Percentiles rank a stretch among this genome's conserved stretches.
phyloP scores from a whole-genome alignment of 208 protist genomes.

The Angomonas ambiguus region DNA sequence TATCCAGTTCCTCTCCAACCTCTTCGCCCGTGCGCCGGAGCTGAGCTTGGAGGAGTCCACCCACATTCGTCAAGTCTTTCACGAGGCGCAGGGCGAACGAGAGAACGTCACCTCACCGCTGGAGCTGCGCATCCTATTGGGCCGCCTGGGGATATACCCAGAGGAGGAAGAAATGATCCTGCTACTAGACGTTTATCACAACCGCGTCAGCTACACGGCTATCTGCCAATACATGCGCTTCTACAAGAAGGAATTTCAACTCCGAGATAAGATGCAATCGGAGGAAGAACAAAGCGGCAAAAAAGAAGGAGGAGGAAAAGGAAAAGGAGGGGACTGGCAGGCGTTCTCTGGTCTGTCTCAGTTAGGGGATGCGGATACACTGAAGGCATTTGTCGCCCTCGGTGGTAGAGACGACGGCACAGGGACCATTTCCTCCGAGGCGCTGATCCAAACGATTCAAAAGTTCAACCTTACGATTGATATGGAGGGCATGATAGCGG shows the following conservation, averaged over 20 bases:
- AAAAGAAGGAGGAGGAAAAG: constrained; percentile 5
- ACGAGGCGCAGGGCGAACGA: constrained; percentile 34
- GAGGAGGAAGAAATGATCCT: constrained; percentile 58
- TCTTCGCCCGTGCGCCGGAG: constrained; percentile 42
- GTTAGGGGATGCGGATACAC: constrained; percentile 44
- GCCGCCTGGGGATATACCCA: constrained; percentile 71
- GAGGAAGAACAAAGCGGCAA: not conserved
- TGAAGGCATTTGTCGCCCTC: constrained; percentile 76
- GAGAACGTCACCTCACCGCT: constrained; percentile 65
- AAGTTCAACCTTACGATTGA: constrained; percentile 80
- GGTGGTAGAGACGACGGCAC: constrained; percentile 68
- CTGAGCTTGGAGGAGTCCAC: constrained; percentile 67
- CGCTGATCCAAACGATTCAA: constrained; percentile 48
- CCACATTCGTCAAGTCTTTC: constrained; percentile 46
- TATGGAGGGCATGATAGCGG: constrained; percentile 55
- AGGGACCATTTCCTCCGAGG: constrained; percentile 37
- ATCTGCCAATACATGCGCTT: constrained; percentile 76
- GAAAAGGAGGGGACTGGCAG: not conserved
- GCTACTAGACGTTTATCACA: constrained; percentile 46
- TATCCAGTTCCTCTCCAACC: constrained; percentile 16
- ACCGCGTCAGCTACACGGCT: constrained; percentile 52
- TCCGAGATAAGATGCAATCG: constrained; percentile 11
- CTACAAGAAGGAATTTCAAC: constrained; percentile 67
- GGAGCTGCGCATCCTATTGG: constrained; percentile 67
- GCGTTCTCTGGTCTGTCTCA: not conserved